phyloP scores from a whole-genome alignment of 352 stramenopile genomes.

The Phytophthora foliorum region DNA sequence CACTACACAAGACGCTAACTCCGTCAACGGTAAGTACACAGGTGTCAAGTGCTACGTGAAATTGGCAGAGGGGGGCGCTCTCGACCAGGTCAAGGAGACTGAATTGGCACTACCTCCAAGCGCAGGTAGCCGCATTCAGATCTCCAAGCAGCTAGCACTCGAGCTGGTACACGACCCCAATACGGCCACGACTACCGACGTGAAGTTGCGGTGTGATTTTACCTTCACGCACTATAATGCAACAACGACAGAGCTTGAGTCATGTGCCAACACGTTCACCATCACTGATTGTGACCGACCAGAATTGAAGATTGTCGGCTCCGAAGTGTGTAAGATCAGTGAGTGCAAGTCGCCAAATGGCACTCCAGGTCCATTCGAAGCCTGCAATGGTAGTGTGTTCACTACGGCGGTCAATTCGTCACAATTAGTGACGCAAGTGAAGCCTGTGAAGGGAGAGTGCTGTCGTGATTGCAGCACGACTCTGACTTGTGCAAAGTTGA shows the following conservation, averaged over 20 bases:
- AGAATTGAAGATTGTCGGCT: not conserved
- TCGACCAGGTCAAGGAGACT: not conserved
- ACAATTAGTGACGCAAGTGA: constrained; percentile 2
- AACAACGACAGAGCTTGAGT: constrained; percentile 4
- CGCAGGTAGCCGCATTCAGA: not conserved
- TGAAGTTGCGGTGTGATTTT: constrained; percentile 21
- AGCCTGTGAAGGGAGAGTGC: constrained; percentile 2
- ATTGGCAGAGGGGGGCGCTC: constrained; percentile 5
- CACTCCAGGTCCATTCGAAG: constrained; percentile 16
- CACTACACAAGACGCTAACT: constrained; percentile 1
- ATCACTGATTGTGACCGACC: constrained; percentile 20
- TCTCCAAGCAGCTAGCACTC: constrained; percentile 23
- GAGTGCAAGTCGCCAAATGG: constrained; percentile 12
- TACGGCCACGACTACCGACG: constrained; percentile 16
- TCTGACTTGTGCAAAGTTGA: constrained; percentile 12
- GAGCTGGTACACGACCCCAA: constrained; percentile 17
- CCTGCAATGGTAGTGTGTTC: constrained; percentile 20
- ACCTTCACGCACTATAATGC: constrained; percentile 27
- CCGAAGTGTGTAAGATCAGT: constrained; percentile 13
- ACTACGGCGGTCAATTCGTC: constrained; percentile 1
- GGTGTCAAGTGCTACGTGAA: constrained; percentile 36
- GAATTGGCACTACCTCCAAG: not conserved
- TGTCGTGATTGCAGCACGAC: constrained; percentile 15
- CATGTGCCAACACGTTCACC: constrained; percentile 17
- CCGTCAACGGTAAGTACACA: constrained; percentile 35